Percentiles rank a stretch among this genome's conserved stretches.
Evolutionary conservation across 1,284 basidiomycete species (phyloP).

Genomic region (Peniophora sp.): DNA sequence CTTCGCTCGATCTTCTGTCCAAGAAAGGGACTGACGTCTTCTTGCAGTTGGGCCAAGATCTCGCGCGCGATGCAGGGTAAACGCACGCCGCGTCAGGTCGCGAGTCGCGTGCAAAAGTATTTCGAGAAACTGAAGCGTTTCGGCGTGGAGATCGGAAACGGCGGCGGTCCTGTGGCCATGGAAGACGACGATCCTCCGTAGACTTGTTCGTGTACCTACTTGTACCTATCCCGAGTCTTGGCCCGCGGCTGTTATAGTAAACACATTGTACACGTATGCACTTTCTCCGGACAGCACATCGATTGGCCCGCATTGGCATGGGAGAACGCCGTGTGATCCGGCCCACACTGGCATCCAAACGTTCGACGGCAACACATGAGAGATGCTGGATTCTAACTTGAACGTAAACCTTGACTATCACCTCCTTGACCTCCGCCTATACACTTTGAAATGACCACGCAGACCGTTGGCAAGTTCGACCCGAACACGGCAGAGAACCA

Average conservation of each 20-base stretch:
- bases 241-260: too few species aligned
- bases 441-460: neutral
- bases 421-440: neutral
- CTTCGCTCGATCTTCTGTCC: neutral
- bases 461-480: constrained; percentile 63
- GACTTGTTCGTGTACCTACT: neutral
- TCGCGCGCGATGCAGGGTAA: constrained; percentile 70
- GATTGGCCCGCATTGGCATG: too few species aligned
- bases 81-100: constrained; percentile 73
- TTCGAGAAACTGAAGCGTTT: constrained; percentile 74
- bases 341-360: too few species aligned
- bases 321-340: too few species aligned
- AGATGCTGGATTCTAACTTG: too few species aligned
- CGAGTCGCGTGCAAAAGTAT: constrained; percentile 79
- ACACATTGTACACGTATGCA: too few species aligned
- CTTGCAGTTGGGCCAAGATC: constrained; percentile 65
- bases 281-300: too few species aligned
- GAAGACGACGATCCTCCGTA: neutral
- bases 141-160: constrained; percentile 34
- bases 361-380: too few species aligned
- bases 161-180: neutral
- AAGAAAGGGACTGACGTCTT: neutral
- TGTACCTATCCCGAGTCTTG: too few species aligned
- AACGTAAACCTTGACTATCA: too few species aligned
- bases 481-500: constrained; percentile 84